Base-by-base conservation (phyloP, 306 rosid species). In the Rubus parviflorus region DNA sequence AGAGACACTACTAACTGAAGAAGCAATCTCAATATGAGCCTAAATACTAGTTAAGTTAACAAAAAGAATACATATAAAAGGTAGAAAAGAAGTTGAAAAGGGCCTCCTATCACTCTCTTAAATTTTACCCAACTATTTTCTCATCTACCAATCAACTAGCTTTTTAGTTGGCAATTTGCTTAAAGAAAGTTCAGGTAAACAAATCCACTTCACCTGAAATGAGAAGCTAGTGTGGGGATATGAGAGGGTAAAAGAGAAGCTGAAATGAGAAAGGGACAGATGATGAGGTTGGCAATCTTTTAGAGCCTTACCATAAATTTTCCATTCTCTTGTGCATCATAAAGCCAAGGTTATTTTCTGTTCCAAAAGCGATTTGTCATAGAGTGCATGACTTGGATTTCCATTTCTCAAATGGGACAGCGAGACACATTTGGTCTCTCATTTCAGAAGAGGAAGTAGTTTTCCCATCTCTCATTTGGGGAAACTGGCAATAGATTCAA, bases 371-470 rank as follows among this genome's bases (percentile, higher is more conserved):
- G 8, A 77, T 72, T 90, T 85, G 90, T 84, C 88, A 70, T 47
- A 80, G 68, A 77, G 87, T 87, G 87, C 73, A 87, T 84, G 91
- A 86, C 69, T 71, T 85, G 61, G 91, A 87, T 86, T 88, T 86
- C 79, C 67, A 83, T 75, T 74, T 69, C 70, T 87, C 82, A 23
- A 17, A 62, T 73, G 46, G 62, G 43, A 70, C 63, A 35, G 61
- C 37, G 35, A 70, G 16, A 16, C 7, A 16, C 15, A 51, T 40
- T 17, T 19, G 63, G 63, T 52, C 10, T 51, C 64, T 19, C 75
- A 19, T 3, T 22, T 56, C 23, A 73, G 14, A 73, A 22, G 7
- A 53, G 22, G 16, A 23, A 25, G 57, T 60, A 23, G 30, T 74
- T 60, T 60, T 61, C 70, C 14, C 68, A 58, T 61, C 60, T 42